Base-by-base conservation (phyloP, 805 yeast genomes). In the Groenewaldozyma tartarivorans region DNA sequence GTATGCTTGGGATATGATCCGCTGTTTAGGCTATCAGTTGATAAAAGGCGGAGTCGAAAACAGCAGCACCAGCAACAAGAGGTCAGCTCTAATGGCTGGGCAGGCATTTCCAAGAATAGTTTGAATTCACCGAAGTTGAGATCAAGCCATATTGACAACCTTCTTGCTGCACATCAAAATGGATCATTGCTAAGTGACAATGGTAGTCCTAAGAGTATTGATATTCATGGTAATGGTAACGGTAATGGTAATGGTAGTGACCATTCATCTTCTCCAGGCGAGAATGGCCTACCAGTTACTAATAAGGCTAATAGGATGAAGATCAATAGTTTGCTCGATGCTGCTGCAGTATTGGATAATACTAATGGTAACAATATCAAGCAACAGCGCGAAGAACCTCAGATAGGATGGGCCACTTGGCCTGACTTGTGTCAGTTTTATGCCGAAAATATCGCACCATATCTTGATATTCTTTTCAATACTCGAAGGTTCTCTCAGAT, bases 1-100 rank as follows among this genome's bases (percentile, higher is more conserved):
- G 69, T 71, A 7, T 81, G 88, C 50, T 60, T 75, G n/a, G 87
- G 86, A 3, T 80, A 81, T 54, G 82, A 74, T 41, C 55, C 68
- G 2, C 46, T 60, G 5, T 60, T 60, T 33, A 33, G 43, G 20
- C 17, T 30, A 20, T 35, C 41, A n/a, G 43, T 42, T 2, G 53
- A 48, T 22, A 47, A 44, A 36, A 32, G 44, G n/a, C 41, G 51
- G 13, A 20, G 37, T 5, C 35, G 39, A 31, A 38, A n/a, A 19
- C 36, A 3, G 40, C 29, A 15, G 29, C 29, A 13, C 29, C 29
- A 24, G 29, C 29, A 24, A 24, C 29, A 24, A 9, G 29, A n/a
- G n/a, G n/a, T n/a, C n/a, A n/a, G n/a, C n/a, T n/a, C n/a, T n/a
- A n/a, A n/a, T n/a, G n/a, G n/a, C n/a, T n/a, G n/a, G n/a, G n/a